Percentiles rank a stretch among this genome's conserved stretches.
phyloP scores from a whole-genome alignment of 441 rosid species.

The Mallotus japonicus region DNA sequence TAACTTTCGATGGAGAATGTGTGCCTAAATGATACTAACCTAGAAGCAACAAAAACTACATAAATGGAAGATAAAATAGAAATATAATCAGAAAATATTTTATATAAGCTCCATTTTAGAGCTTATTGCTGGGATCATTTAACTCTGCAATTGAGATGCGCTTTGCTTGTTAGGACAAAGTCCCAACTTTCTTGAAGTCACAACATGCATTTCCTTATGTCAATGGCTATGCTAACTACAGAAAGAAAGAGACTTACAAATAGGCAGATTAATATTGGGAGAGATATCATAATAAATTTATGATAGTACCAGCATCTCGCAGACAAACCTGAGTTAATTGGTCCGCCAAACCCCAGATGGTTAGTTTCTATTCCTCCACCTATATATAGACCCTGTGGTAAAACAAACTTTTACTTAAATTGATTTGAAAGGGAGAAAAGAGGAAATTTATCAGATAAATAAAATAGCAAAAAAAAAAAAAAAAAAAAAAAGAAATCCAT shows the following conservation, averaged over 20 bases:
- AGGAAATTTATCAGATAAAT: not conserved
- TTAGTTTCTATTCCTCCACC: conserved; percentile 56
- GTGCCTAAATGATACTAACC: not conserved
- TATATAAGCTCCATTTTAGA: not conserved
- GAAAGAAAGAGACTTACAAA: not conserved
- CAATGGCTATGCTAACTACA: conserved; percentile 4
- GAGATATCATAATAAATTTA: conserved; percentile 3
- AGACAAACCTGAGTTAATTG: conserved; percentile 64
- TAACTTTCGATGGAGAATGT: not conserved
- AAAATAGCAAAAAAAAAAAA: not conserved
- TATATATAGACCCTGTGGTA: conserved; percentile 54
- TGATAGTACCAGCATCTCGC: conserved; percentile 3
- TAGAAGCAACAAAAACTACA: not conserved
- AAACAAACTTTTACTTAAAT: conserved; percentile 9
- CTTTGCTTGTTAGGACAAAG: not conserved
- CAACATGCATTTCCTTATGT: not conserved
- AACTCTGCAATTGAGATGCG: not conserved
- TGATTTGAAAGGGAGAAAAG: conserved; percentile 5
- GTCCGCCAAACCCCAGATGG: conserved; percentile 53
- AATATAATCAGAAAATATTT: not conserved
- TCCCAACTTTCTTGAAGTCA: not conserved
- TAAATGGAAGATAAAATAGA: not conserved
- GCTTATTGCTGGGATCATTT: not conserved
- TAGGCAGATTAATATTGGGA: conserved; percentile 9
- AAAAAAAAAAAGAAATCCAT: not conserved